Evolutionary conservation across 345 rosid species (phyloP).

Genomic region (Raphanus sativus): DNA sequence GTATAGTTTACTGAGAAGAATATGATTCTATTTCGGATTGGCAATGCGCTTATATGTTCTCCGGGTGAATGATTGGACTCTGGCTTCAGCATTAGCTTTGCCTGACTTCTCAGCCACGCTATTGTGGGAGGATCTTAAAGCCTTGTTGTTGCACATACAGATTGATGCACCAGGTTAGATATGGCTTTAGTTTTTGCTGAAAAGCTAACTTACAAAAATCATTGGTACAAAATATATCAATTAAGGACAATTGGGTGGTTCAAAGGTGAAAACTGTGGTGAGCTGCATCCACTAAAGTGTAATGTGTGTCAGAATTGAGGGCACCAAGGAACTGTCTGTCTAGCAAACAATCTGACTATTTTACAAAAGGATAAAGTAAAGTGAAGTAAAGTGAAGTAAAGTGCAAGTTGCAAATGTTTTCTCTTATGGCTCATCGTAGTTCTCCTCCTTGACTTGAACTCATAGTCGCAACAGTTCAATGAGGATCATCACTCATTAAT

Average conservation of each 20-base stretch:
- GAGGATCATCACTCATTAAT: not conserved
- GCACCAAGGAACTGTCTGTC: not conserved
- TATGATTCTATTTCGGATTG: too few relatives aligned
- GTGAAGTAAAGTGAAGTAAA: not conserved
- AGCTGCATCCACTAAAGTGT: not conserved
- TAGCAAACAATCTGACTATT: not conserved
- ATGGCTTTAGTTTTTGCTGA: not conserved
- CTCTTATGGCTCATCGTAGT: not conserved
- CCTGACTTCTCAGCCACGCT: too few relatives aligned
- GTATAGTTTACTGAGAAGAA: too few relatives aligned
- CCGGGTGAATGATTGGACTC: not conserved
- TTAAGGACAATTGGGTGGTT: not conserved
- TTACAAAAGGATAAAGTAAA: not conserved
- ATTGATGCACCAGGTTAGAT: not conserved
- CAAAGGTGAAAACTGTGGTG: not conserved
- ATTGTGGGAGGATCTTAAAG: not conserved
- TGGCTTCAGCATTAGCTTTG: too few relatives aligned
- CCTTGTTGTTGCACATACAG: not conserved
- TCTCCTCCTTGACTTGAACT: not conserved
- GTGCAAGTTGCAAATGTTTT: not conserved
- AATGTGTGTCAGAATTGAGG: not conserved
- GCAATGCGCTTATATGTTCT: too few relatives aligned
- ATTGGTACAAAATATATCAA: not conserved
- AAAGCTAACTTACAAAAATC: not conserved
- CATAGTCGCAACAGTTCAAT: not conserved